These are phyloP conservation scores for Aspergillus incahuasiensis DNA, from an alignment of 495 filamentous ascomycete genomes.

Conservation along the genomic window DNA sequence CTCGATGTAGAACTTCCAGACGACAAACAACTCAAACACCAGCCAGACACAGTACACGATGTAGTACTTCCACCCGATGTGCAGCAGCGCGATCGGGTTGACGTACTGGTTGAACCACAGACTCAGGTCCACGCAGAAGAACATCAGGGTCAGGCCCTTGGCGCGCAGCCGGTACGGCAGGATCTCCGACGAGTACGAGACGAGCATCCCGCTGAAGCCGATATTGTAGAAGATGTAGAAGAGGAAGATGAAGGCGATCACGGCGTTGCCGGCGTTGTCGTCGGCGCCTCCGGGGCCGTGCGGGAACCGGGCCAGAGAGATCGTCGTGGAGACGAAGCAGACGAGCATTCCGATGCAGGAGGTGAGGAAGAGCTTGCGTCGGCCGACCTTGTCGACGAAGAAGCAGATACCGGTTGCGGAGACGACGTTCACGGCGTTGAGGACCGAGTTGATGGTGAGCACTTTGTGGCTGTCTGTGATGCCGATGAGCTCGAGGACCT, in stretches of 20 bases:
- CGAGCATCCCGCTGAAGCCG: conserved; percentile 55
- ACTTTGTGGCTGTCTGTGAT: conserved; percentile 2
- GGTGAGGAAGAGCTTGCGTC: conserved; percentile 8
- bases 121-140: conserved; percentile 8
- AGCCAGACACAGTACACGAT: conserved; percentile 7
- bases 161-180: conserved; percentile 61
- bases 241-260: conserved; percentile 57
- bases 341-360: background rate
- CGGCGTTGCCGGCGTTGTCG: conserved; percentile 38
- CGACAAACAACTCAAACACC: conserved; percentile 1
- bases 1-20: conserved; percentile 11
- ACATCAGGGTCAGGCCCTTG: conserved; percentile 59
- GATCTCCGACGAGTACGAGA: conserved; percentile 61
- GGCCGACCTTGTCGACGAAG: conserved; percentile 9
- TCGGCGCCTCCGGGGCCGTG: background rate
- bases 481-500: conserved; percentile 9
- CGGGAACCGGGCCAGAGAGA: conserved; percentile 5
- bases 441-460: conserved; percentile 2
- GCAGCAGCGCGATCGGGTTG: conserved; percentile 4
- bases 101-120: conserved; percentile 13
- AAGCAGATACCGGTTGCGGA: conserved; percentile 8
- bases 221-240: conserved; percentile 56
- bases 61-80: conserved; percentile 11
- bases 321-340: conserved; percentile 7
- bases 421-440: conserved; percentile 10